phyloP scores from a whole-genome alignment of 257 asterid genomes.

The Cinchona pubescens region DNA sequence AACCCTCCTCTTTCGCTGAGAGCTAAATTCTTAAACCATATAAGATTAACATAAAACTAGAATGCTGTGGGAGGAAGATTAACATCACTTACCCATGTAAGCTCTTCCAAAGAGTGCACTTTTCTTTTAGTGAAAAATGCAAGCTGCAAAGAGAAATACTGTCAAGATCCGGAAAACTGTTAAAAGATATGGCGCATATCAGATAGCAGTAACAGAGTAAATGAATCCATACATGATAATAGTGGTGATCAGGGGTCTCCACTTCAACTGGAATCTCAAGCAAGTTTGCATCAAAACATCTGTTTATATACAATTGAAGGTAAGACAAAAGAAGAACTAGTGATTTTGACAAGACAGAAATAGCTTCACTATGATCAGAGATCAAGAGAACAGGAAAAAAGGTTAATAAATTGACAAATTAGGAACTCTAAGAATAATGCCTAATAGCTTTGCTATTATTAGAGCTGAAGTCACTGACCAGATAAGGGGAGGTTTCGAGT shows the following conservation, averaged over 20 bases:
- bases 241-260: constrained; percentile 77
- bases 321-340: neutral
- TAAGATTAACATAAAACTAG: neutral
- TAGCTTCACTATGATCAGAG: too few relatives aligned
- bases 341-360: too few relatives aligned
- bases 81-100: constrained; percentile 56
- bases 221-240: constrained; percentile 56
- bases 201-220: neutral
- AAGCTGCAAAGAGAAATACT: constrained; percentile 38
- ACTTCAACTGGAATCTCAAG: constrained; percentile 76
- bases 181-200: neutral
- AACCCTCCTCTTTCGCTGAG: neutral
- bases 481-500: too few relatives aligned
- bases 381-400: neutral
- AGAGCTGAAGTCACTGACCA: neutral
- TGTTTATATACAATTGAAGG: constrained; percentile 15
- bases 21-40: neutral
- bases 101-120: constrained; percentile 68
- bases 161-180: neutral
- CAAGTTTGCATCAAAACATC: constrained; percentile 70
- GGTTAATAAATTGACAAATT: neutral
- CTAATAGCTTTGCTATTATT: neutral
- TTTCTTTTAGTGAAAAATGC: constrained; percentile 75
- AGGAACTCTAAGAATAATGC: neutral
- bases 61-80: neutral